phyloP scores from a whole-genome alignment of 176 grass and related monocot genomes.

The Elymus sibiricus region DNA sequence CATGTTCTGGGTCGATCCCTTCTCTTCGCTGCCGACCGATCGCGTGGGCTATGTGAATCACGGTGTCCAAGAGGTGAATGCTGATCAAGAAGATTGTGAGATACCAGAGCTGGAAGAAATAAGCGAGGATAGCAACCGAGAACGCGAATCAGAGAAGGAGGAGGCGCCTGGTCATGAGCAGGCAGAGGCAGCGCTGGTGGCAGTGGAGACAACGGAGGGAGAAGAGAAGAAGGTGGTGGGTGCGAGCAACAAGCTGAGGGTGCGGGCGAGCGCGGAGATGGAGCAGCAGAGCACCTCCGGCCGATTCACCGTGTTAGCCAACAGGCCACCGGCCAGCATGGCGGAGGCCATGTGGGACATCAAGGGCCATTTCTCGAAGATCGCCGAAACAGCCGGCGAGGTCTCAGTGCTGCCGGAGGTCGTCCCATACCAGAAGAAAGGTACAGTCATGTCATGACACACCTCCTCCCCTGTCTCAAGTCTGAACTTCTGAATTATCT shows the following conservation, averaged over 20 bases:
- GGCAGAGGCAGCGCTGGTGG: neutral
- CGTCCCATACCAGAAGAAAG: slow-evolving; percentile 37
- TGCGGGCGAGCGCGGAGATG: slow-evolving; percentile 22
- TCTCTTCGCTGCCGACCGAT: slow-evolving; percentile 23
- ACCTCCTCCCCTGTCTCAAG: neutral
- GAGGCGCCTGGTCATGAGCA: neutral
- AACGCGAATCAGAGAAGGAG: neutral
- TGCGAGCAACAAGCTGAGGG: slow-evolving; percentile 40
- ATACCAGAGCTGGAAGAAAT: slow-evolving; percentile 43
- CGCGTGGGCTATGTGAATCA: neutral
- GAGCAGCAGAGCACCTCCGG: slow-evolving; percentile 48
- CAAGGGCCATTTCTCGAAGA: slow-evolving; percentile 43
- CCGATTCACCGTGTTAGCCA: slow-evolving; percentile 56
- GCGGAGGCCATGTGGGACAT: slow-evolving; percentile 75
- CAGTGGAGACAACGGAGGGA: neutral
- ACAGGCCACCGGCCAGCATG: slow-evolving; percentile 57
- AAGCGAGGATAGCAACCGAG: neutral
- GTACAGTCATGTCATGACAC: neutral
- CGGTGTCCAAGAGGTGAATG: slow-evolving; percentile 14
- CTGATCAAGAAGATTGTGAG: slow-evolving; percentile 4
- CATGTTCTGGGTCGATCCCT: slow-evolving; percentile 42
- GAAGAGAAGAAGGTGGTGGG: slow-evolving; percentile 3
- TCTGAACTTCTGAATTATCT: neutral
- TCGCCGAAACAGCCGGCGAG: slow-evolving; percentile 44
- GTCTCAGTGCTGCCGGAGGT: slow-evolving; percentile 64